Base-by-base conservation (phyloP, 495 filamentous ascomycete species). In the Penicillium silybi region DNA sequence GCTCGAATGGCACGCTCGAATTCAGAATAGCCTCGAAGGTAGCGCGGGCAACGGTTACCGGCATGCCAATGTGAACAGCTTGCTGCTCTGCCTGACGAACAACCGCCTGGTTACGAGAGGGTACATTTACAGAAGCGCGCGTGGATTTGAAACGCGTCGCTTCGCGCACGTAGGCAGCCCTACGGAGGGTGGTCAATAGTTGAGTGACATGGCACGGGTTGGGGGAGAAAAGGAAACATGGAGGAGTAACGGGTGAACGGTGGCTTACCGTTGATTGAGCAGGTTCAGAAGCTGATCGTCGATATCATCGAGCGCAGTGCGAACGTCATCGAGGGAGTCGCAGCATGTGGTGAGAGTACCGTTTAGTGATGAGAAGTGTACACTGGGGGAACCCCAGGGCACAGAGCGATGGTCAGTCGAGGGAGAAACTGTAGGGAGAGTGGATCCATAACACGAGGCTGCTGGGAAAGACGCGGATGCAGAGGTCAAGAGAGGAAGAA, bases 61-160 rank as follows among this genome's bases (percentile, higher is more conserved):
- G 46, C 19, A 45, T 22, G 13, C 46, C 46, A 15, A 46, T 50
- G 35, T 55, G 46, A 3, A 41, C 13, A 4, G 53, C 46, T 29
- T 40, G 46, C n/a, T 38, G 27, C 17, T 47, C 45, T n/a, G 52
- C 52, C 52, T 42, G 38, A 10, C 35, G 9, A 7, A 50, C 22
- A 6, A 50, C 41, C n/a, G 34, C 46, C 41, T 50, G 20, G 18
- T 49, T 44, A 27, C 52, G 52, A 6, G 39, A 25, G 16, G 41
- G 46, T 13, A 43, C 45, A 32, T 45, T 50, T 15, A 55, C 53
- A 35, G 46, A 27, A 22, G 17, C 27, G 5, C 40, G 46, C 0
- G 46, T 50, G 16, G 46, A 44, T 11, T 54, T 54, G 40, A 54
- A 54, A 26, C 44, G 44, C 7, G 52, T 48, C 1, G 52, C 52